These are phyloP conservation scores for Elaeagnus macrophylla DNA, from an alignment of 306 rosid species.

Conservation along the genomic window DNA sequence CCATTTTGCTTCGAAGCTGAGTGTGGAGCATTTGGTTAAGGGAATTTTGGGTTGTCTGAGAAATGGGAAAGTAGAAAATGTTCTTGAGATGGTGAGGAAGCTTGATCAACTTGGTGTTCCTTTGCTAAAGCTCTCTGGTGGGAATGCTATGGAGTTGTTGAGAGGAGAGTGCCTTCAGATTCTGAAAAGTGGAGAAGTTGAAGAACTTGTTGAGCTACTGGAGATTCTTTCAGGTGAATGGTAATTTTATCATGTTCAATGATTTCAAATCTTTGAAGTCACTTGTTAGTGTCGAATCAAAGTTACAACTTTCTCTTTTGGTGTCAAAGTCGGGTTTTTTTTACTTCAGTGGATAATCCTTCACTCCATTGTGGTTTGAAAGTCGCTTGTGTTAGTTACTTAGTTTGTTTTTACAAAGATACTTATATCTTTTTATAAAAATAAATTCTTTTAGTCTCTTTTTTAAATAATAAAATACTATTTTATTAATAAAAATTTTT, in stretches of 20 bases:
- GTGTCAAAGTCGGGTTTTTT: no score
- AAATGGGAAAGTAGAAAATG: slow-evolving; percentile 33
- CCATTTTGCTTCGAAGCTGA: slow-evolving; percentile 30
- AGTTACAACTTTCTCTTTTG: not conserved
- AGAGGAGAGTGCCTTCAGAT: slow-evolving; percentile 38
- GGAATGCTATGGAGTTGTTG: slow-evolving; percentile 33
- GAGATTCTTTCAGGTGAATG: slow-evolving; percentile 67
- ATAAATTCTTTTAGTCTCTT: no score
- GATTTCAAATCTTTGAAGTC: not conserved
- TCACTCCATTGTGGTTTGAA: no score
- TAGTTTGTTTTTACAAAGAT: no score
- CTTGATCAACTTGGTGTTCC: slow-evolving; percentile 34
- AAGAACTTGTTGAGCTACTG: slow-evolving; percentile 64
- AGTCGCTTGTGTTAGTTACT: no score
- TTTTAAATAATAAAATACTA: no score
- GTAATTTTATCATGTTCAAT: not conserved
- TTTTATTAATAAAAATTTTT: no score
- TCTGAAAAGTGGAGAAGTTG: slow-evolving; percentile 33
- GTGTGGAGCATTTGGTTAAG: slow-evolving; percentile 36
- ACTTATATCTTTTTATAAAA: no score
- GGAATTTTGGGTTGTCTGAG: slow-evolving; percentile 35
- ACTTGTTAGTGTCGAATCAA: not conserved
- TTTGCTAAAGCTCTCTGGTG: slow-evolving; percentile 37
- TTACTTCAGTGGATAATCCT: no score
- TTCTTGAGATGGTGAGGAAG: slow-evolving; percentile 35